Percentiles rank a stretch among this genome's conserved stretches.
These are phyloP conservation scores for Poronia punctata DNA, from an alignment of 495 filamentous ascomycete species.

Conservation along the genomic window DNA sequence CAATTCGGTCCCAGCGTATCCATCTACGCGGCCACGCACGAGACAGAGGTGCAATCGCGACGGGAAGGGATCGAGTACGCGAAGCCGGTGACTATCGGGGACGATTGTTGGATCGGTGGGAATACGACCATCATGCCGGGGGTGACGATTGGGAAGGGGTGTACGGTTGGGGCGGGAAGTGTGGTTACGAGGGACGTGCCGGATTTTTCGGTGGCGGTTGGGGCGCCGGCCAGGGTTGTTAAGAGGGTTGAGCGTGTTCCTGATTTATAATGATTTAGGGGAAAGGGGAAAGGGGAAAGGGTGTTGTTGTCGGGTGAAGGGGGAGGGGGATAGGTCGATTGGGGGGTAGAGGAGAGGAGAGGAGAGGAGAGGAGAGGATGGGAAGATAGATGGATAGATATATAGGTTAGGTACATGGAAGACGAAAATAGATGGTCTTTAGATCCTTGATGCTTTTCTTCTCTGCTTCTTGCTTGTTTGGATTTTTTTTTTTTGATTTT, in stretches of 20 bases:
- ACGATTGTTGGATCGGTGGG: conserved; percentile 45
- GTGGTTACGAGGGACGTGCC: conserved; percentile 46
- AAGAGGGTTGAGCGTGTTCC: conserved; percentile 33
- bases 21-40: conserved; percentile 41
- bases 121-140: conserved; percentile 37
- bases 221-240: conserved; percentile 30
- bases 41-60: conserved; percentile 34
- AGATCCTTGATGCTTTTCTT: too few relatives aligned
- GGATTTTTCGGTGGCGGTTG: conserved; percentile 32
- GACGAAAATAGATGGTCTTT: too few relatives aligned
- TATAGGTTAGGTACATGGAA: too few relatives aligned
- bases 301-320: neutral
- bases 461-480: too few relatives aligned
- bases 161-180: conserved; percentile 38
- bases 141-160: conserved; percentile 39
- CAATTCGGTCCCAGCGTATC: conserved; percentile 39
- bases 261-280: conserved; percentile 1
- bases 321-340: neutral
- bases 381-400: too few relatives aligned
- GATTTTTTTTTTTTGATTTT: too few relatives aligned
- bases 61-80: conserved; percentile 33
- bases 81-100: conserved; percentile 29
- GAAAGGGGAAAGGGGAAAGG: too few relatives aligned
- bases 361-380: too few relatives aligned
- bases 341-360: too few relatives aligned